Conservation (phyloP, 31 red algal species). For the Odonthalia washingtoniensis region DNA sequence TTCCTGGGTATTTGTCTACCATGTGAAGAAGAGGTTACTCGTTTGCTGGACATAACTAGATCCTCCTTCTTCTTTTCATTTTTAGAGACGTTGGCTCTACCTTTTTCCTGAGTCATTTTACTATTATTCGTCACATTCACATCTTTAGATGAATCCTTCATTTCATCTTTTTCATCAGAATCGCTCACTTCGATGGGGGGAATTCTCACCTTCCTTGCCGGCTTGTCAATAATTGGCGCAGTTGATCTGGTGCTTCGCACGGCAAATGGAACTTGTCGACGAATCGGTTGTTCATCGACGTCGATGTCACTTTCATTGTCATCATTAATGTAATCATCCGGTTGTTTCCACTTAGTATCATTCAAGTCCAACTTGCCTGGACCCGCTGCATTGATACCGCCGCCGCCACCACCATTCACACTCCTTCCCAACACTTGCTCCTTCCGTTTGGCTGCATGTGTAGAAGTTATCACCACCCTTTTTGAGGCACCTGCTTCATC, state of each 20-base stretch:
- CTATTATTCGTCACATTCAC: too few relatives aligned
- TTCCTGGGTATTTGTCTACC: too few relatives aligned
- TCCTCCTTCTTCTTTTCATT: too few relatives aligned
- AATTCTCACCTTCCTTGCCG: background rate
- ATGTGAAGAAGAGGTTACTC: too few relatives aligned
- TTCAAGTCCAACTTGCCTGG: conserved; percentile 46
- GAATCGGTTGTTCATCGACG: background rate
- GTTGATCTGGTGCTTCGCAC: too few relatives aligned
- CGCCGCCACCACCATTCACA: conserved; percentile 15
- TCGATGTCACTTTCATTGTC: conserved; percentile 12
- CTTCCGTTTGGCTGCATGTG: conserved; percentile 35
- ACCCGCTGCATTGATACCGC: conserved; percentile 65
- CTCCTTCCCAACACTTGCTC: conserved; percentile 56
- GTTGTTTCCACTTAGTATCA: conserved; percentile 36
- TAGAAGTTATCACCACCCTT: conserved; percentile 62
- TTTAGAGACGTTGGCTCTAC: background rate
- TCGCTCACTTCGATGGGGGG: background rate
- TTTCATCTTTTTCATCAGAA: background rate
- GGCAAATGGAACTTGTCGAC: conserved; percentile 10
- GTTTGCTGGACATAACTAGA: too few relatives aligned
- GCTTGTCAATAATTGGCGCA: background rate
- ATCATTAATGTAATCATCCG: background rate
- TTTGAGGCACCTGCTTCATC: conserved; percentile 50
- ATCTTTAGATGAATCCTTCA: too few relatives aligned
- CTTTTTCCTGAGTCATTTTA: background rate